Evolutionary conservation across 306 rosid species (phyloP), one percentile per base, ranked within the genome.

Genomic region (Heteromeles arbutifolia): DNA sequence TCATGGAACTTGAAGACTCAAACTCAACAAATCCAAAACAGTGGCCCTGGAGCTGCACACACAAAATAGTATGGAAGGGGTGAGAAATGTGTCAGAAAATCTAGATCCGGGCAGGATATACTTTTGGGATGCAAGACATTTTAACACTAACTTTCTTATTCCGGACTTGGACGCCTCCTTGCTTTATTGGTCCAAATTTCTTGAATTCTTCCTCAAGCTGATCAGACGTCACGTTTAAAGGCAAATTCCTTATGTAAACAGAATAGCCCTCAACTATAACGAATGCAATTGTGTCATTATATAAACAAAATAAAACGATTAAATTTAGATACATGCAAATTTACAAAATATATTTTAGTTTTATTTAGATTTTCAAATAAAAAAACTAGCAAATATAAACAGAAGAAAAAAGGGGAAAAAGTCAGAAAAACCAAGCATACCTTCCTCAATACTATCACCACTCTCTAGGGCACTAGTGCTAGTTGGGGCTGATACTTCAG

Each of bases 1-100:
- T 83, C 93, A 91, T 84, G 50, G 96, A 87, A 74, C 78, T 72
- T 65, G 34, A 66, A 45, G 90, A 87, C 65, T 39, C 82, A 82
- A 89, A 91, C 82, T 91, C 97, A 65, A 91, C 90, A 86, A 91
- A 91, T 75, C 93, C 97, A 69, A 91, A 91, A 80, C 93, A 91
- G 84, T 87, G 84, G 63, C 92, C 93, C 84, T 91, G 93, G 56
- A 76, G 89, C 93, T 89, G 90, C 78, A 77, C 75, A 61, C 74
- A 81, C 58, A 77, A 65, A 43, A 78, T 34, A 69, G 3, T 37
- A 56, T 61, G 12, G 32, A 50, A 37, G 73, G 62, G 70, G 26
- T 63, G 66, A 78, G 67, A 74, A 67, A 37, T 52, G 37, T 19
- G 69, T 81, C 80, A 76, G 76, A 54, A 78, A 63, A 64, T 29